Evolutionary conservation across 139 green algal genomes (phyloP), one percentile per base, ranked within the genome.

Genomic region (Chlorella vulgaris): DNA sequence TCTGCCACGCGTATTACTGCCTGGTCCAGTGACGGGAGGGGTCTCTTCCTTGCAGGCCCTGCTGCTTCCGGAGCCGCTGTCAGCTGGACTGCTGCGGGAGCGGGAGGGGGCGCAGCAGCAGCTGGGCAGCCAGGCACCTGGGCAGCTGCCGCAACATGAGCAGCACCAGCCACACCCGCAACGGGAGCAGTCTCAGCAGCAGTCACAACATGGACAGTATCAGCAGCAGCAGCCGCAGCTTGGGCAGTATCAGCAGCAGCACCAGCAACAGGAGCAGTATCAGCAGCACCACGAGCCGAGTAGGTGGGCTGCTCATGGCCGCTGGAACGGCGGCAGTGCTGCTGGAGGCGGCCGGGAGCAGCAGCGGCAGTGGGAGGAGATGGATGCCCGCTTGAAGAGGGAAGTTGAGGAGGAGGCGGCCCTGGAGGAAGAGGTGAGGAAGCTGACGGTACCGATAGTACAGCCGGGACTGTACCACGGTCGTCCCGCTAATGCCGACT

Each of bases 21-120:
- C 18, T 21, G 21, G 18, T n/a, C 55, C 55, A 24, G 47, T 15
- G 13, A 55, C 47, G 47, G 47, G 10, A n/a, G n/a, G n/a, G 15
- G 15, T 5, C 55, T n/a, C 22, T 7, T 10, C 4, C 33, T 36
- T 29, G 73, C 36, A 67, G 63, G 74, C 81, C 2, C 58, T 73
- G 51, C 31, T 24, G 50, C 65, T 78, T 15, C 69, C 53, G 13
- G 74, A 81, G 74, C 65, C 65, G 0, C 51, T 78, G 58, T 65
- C 71, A 18, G 73, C 71, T 0, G 31, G 31, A 26, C 51, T 85
- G 26, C 73, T 85, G 62, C 63, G 69, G 4, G 39, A 81, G 71
- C 68, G 69, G 0, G 66, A 43, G 65, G 35, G 74, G 65, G 10
- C 13, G 31, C 31, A 42, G n/a, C 65, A 73, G 65, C 65, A 73